Conservation (phyloP, 139 green algal species). For the Chlorella sp. region DNA sequence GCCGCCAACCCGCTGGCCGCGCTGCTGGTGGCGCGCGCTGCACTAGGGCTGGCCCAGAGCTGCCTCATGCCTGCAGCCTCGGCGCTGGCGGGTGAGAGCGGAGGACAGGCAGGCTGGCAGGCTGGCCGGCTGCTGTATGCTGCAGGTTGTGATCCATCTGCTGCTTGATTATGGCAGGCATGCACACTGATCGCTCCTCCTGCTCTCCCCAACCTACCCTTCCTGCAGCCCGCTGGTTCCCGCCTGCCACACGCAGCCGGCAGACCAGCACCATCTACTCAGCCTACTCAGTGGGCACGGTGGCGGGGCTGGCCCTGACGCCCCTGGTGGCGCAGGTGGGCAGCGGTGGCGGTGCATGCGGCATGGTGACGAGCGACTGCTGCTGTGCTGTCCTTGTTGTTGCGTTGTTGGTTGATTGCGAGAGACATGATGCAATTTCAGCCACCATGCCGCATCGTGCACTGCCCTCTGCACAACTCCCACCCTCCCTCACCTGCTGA, state of each 20-base stretch:
- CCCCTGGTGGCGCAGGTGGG: constrained; percentile 44
- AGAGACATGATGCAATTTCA: too few relatives aligned
- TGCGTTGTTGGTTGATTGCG: too few relatives aligned
- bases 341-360: too few relatives aligned
- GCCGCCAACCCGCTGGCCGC: constrained; percentile 31
- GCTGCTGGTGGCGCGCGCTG: constrained; percentile 45
- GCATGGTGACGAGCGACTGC: too few relatives aligned
- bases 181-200: not conserved
- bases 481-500: not conserved
- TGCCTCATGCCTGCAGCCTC: constrained; percentile 74
- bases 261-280: constrained; percentile 64
- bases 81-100: constrained; percentile 34
- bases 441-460: too few relatives aligned
- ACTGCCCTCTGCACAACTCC: not conserved
- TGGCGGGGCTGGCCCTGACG: constrained; percentile 58
- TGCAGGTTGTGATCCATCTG: too few relatives aligned
- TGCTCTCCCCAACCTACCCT: not conserved
- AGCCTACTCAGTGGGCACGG: constrained; percentile 70
- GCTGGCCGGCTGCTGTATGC: not conserved
- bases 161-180: too few relatives aligned
- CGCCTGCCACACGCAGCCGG: constrained; percentile 35
- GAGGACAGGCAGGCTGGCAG: not conserved
- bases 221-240: constrained; percentile 58
- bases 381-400: too few relatives aligned
- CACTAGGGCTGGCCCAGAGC: constrained; percentile 65